A percentile compares a stretch with the other conserved stretches of the same genome.
Conservation (phyloP, 805 yeast genomes). For the Pichia ethanolica region DNA sequence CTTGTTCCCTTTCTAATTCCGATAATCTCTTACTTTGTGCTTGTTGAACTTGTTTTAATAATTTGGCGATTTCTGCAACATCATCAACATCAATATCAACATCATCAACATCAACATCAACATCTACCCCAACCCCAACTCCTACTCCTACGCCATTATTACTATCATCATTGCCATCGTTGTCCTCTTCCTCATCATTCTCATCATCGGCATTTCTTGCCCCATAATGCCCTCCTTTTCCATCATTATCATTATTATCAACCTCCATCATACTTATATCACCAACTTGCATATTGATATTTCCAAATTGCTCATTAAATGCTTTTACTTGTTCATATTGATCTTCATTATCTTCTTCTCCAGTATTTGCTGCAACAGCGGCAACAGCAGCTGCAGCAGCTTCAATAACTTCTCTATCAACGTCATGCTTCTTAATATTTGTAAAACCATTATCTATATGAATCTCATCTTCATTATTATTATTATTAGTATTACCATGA, state of each 20-base stretch:
- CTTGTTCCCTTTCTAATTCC: not conserved
- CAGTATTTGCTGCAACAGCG: constrained; percentile 4
- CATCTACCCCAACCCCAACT: constrained; percentile 1
- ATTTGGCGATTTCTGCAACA: constrained; percentile 13
- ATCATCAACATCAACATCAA: constrained; percentile 1
- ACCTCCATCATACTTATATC: not conserved
- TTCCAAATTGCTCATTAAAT: too few relatives aligned
- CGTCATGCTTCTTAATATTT: not conserved
- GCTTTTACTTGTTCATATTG: too few relatives aligned
- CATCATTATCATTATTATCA: not conserved
- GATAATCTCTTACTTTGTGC: constrained; percentile 3
- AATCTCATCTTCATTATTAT: not conserved
- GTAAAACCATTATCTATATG: not conserved
- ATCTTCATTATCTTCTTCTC: too few relatives aligned
- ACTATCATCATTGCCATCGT: not conserved
- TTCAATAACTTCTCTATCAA: constrained; percentile 1
- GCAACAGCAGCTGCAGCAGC: constrained; percentile 11
- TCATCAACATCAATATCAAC: constrained; percentile 9
- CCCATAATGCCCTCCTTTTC: not conserved
- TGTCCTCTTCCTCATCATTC: not conserved
- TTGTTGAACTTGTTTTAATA: constrained; percentile 13
- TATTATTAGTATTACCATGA: not conserved
- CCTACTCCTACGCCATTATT: not conserved
- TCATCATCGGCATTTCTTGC: not conserved
- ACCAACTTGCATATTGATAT: not conserved